Percentiles rank a stretch among this genome's conserved stretches.
Evolutionary conservation across 306 rosid species (phyloP).

Genomic region (Castanea mollissima): DNA sequence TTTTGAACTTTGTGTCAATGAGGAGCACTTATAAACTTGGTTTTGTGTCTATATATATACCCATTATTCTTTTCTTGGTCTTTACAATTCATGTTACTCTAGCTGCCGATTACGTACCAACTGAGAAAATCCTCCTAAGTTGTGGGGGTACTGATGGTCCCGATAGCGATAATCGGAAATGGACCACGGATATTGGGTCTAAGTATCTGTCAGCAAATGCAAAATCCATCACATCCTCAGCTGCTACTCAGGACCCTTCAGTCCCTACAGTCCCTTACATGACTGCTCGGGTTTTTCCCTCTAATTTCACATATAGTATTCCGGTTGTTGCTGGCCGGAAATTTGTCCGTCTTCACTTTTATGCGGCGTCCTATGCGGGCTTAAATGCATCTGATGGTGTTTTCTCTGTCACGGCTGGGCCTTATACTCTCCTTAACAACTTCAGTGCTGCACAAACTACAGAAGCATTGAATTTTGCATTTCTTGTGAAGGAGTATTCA

Average conservation of each 20-base stretch:
- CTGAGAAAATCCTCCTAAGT: constrained; percentile 55
- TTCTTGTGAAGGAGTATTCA: constrained; percentile 54
- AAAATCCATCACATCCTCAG: constrained; percentile 31
- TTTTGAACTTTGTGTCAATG: constrained; percentile 16
- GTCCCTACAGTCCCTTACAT: constrained; percentile 64
- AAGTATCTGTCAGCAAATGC: constrained; percentile 34
- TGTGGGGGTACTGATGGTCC: constrained; percentile 69
- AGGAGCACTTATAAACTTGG: constrained; percentile 24
- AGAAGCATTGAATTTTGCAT: constrained; percentile 53
- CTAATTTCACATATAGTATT: constrained; percentile 56
- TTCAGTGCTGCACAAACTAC: constrained; percentile 70
- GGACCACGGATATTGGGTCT: constrained; percentile 70
- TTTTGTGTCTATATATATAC: constrained; percentile 6
- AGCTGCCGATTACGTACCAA: constrained; percentile 53
- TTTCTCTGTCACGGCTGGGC: constrained; percentile 49
- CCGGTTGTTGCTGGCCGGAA: constrained; percentile 77
- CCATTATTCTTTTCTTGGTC: constrained; percentile 29
- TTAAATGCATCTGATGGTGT: constrained; percentile 51
- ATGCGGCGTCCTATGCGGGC: constrained; percentile 49
- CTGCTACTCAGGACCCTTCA: constrained; percentile 68
- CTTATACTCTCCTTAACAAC: constrained; percentile 65
- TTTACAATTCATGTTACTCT: constrained; percentile 27
- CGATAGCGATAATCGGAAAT: constrained; percentile 53
- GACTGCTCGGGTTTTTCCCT: constrained; percentile 63
- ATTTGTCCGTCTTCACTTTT: constrained; percentile 72